Percentiles rank a stretch among this genome's conserved stretches.
Evolutionary conservation across 208 protist species (phyloP).

Genomic region (Trypanosoma melophagium): DNA sequence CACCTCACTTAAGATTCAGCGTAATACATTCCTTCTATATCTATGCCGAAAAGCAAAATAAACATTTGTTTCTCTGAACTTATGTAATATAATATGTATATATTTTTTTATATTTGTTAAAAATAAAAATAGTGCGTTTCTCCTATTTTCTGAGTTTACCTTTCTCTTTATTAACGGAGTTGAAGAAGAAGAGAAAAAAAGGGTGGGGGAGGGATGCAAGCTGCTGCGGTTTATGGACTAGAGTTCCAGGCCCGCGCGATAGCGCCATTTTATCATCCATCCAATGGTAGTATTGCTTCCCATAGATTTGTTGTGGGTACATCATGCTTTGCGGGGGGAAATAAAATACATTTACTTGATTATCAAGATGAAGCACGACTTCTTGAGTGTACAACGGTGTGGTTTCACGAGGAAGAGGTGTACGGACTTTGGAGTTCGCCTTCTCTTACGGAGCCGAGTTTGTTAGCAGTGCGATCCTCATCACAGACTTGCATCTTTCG

Average conservation of each 20-base stretch:
- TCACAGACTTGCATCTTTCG: slow-evolving; percentile 36
- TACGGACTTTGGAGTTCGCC: slow-evolving; percentile 68
- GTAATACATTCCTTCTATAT: too few species aligned
- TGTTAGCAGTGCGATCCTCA: slow-evolving; percentile 42
- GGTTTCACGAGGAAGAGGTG: slow-evolving; percentile 59
- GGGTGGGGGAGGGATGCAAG: slow-evolving; percentile 29
- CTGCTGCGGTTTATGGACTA: slow-evolving; percentile 58
- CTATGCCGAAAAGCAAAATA: too few species aligned
- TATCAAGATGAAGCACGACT: slow-evolving; percentile 64
- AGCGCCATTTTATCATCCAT: slow-evolving; percentile 56
- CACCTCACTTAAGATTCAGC: too few species aligned
- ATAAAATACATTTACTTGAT: slow-evolving; percentile 78
- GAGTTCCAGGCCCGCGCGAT: slow-evolving; percentile 56
- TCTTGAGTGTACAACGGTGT: slow-evolving; percentile 61
- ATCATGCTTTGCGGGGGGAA: slow-evolving; percentile 39
- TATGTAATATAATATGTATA: too few species aligned
- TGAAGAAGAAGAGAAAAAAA: background rate
- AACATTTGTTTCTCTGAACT: too few species aligned
- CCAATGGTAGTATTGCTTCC: slow-evolving; percentile 34
- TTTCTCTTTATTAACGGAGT: too few species aligned
- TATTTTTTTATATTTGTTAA: too few species aligned
- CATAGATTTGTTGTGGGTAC: slow-evolving; percentile 79
- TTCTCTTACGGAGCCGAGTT: slow-evolving; percentile 37
- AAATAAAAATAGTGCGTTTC: too few species aligned
- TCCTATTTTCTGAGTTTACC: too few species aligned